Percentiles rank a stretch among this genome's conserved stretches.
Conservation (phyloP, 805 yeast genomes). For the Spathaspora passalidarum region DNA sequence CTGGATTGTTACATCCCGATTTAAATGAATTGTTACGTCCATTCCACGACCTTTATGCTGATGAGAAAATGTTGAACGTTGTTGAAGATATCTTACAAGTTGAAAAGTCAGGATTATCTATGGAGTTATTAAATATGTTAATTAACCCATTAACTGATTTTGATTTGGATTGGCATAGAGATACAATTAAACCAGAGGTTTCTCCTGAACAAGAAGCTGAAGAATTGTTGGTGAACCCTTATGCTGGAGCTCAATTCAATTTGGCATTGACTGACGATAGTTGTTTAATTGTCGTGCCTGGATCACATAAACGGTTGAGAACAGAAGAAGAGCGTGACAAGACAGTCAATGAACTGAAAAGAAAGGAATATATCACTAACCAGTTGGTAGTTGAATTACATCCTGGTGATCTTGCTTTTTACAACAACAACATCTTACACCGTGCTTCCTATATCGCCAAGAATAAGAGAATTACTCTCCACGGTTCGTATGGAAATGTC, state of each 20-base stretch:
- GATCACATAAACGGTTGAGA: conserved; percentile 44
- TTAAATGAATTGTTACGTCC: conserved; percentile 32
- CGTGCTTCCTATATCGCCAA: conserved; percentile 41
- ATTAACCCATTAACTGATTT: conserved; percentile 52
- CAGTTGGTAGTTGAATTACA: conserved; percentile 38
- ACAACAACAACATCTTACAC: conserved; percentile 49
- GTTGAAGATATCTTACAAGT: conserved; percentile 45
- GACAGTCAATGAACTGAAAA: conserved; percentile 28
- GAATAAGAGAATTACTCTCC: conserved; percentile 42
- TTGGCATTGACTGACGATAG: conserved; percentile 45
- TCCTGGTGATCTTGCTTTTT: conserved; percentile 52
- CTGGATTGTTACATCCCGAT: conserved; percentile 47
- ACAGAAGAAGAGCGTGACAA: conserved; percentile 43
- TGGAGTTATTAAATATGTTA: conserved; percentile 53
- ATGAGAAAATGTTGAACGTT: conserved; percentile 34
- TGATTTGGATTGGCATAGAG: conserved; percentile 55
- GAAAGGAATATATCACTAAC: conserved; percentile 34
- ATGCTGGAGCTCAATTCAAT: conserved; percentile 50
- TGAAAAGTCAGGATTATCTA: conserved; percentile 28
- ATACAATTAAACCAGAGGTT: conserved; percentile 46
- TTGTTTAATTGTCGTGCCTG: conserved; percentile 49
- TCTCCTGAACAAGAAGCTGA: conserved; percentile 43
- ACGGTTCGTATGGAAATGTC: conserved; percentile 49
- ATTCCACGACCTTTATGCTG: conserved; percentile 40
- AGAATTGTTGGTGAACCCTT: conserved; percentile 35